Evolutionary conservation across 352 stramenopile species (phyloP).

Genomic region (Phytophthora sojae): DNA sequence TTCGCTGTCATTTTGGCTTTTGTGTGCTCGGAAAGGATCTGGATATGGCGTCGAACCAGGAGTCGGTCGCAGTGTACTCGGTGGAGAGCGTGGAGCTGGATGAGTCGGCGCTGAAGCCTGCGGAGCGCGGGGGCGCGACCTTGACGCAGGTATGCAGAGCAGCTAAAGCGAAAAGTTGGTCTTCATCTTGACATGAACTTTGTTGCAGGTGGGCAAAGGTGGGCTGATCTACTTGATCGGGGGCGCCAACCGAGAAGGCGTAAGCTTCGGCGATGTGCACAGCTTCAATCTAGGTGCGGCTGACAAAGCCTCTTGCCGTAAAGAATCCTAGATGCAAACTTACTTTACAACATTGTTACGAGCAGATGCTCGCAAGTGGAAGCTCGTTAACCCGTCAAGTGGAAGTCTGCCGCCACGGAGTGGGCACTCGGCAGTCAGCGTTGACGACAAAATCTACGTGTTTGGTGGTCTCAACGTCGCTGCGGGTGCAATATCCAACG

Average conservation of each 20-base stretch:
- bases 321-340: neutral
- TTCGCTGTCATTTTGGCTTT: conserved; percentile 30
- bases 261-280: conserved; percentile 65
- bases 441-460: conserved; percentile 55
- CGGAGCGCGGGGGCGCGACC: conserved; percentile 55
- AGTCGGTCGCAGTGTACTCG: neutral
- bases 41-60: conserved; percentile 12
- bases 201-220: conserved; percentile 27
- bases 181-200: neutral
- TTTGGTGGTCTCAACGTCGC: conserved; percentile 68
- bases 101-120: conserved; percentile 19
- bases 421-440: conserved; percentile 62
- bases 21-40: conserved; percentile 6
- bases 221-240: conserved; percentile 68
- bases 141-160: conserved; percentile 49
- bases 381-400: conserved; percentile 17
- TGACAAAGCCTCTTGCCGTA: neutral
- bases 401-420: conserved; percentile 55
- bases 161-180: neutral
- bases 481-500: conserved; percentile 58
- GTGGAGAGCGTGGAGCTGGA: conserved; percentile 8
- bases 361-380: conserved; percentile 32
- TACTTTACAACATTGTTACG: neutral
- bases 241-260: conserved; percentile 59
- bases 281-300: conserved; percentile 58